Evolutionary conservation across 768 basidiomycete genomes (phyloP).

Genomic region (Coprinopsis cinerea): DNA sequence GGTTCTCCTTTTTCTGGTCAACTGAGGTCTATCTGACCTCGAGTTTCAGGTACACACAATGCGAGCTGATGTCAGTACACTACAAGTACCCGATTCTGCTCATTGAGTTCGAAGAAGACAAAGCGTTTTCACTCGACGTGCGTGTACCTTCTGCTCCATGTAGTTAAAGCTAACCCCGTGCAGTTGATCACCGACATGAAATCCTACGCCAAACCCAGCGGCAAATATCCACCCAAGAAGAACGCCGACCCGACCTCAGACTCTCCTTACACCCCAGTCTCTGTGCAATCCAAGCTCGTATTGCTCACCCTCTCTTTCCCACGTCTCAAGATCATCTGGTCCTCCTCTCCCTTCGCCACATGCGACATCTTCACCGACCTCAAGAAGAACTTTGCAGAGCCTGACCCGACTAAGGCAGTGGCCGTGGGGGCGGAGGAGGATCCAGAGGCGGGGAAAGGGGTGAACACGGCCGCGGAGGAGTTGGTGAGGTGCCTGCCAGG

Average conservation of each 20-base stretch:
- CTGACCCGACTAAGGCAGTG: conserved; percentile 71
- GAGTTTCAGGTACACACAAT: conserved; percentile 79
- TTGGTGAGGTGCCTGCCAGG: conserved; percentile 80
- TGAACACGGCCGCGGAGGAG: conserved; percentile 77
- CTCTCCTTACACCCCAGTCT: conserved; percentile 34
- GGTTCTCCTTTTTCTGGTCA: conserved; percentile 25
- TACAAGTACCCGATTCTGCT: conserved; percentile 91
- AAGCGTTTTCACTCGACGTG: conserved; percentile 87
- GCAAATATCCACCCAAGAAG: conserved; percentile 54
- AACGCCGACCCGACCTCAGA: conserved; percentile 18
- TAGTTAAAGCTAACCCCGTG: neutral
- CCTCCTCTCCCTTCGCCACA: conserved; percentile 89
- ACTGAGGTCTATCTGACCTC: neutral
- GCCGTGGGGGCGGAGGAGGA: conserved; percentile 78
- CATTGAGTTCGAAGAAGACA: conserved; percentile 98
- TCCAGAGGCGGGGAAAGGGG: conserved; percentile 55
- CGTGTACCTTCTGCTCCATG: conserved; percentile 12
- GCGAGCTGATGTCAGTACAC: conserved; percentile 93
- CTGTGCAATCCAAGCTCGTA: conserved; percentile 88
- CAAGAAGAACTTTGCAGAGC: conserved; percentile 74
- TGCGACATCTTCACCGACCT: conserved; percentile 91
- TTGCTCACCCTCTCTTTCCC: conserved; percentile 88
- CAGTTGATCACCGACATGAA: conserved; percentile 64
- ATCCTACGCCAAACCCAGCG: conserved; percentile 54
- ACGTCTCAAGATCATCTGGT: conserved; percentile 92